Evolutionary conservation across 495 filamentous ascomycete genomes (phyloP), one percentile per base, ranked within the genome.

Genomic region (Aspergillus conjunctus): DNA sequence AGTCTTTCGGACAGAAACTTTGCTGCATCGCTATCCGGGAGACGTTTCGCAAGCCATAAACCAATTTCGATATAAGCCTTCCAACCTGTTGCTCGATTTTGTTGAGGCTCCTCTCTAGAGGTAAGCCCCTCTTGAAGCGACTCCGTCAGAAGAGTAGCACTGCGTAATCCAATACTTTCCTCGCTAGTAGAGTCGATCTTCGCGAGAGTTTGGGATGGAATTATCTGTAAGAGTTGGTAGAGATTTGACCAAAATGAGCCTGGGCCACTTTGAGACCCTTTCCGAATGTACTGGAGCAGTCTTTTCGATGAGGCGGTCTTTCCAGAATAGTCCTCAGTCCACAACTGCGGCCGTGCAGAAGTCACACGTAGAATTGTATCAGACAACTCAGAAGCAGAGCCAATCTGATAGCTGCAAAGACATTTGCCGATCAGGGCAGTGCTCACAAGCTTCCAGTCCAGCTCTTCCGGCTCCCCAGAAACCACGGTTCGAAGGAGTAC

Each of bases 191-290:
- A 73, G 10, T 80, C 78, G 3, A 72, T 66, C 17, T 81, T 74
- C n/a, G 65, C 71, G 31, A 89, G 72, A 5, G 83, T 70, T 21
- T 76, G 68, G 0, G 66, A 54, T 8, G 92, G 90, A 11, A 97
- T 68, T 1, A 69, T 66, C 10, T 75, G 66, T 34, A 97, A 66
- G 1, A 97, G 68, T 22, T 74, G 75, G 44, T 79, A 74, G 37
- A 96, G 62, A 3, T 83, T 82, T 15, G 73, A 64, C 94, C 94
- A 98, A 69, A 85, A 96, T 5, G 81, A 81, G 3, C 79, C 72
- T 3, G 83, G 73, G 11, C 88, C 85, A 8, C 83, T 84, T 64
- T 96, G 89, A 1, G 93, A 95, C 48, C 95, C 94, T 65, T 86
- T 87, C 56, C 88, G 85, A n/a, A 97, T 76, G 65, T 95, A 95